A percentile compares a stretch with the other conserved stretches of the same genome.
These are phyloP conservation scores for Vanilla planifolia DNA, from an alignment of 106 monocot species.

Conservation along the genomic window DNA sequence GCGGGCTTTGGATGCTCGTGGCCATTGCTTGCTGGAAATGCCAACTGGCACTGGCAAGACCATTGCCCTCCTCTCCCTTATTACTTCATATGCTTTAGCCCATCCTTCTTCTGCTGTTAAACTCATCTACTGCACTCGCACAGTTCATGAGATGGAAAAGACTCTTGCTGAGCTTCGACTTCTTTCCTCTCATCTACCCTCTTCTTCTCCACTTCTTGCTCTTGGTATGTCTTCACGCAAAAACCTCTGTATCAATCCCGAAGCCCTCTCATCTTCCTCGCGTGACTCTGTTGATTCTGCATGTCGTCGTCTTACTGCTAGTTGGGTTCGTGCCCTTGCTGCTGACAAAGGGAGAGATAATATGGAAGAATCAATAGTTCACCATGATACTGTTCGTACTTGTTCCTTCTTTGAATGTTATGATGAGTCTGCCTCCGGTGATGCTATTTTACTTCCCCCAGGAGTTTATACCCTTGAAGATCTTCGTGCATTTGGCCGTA, in stretches of 20 bases:
- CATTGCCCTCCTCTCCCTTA: constrained; percentile 90
- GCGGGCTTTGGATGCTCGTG: constrained; percentile 84
- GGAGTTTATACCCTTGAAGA: constrained; percentile 92
- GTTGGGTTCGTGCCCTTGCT: constrained; percentile 76
- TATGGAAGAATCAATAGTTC: neutral
- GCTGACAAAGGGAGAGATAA: constrained; percentile 13
- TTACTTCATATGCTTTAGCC: constrained; percentile 62
- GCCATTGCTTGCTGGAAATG: constrained; percentile 98
- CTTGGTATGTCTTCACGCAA: constrained; percentile 88
- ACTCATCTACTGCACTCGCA: constrained; percentile 98
- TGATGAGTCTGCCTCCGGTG: constrained; percentile 39
- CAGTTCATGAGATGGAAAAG: constrained; percentile 99
- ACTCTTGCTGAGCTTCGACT: constrained; percentile 97
- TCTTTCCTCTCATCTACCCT: constrained; percentile 43
- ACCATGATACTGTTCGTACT: constrained; percentile 26
- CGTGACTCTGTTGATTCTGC: constrained; percentile 89
- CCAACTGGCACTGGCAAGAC: constrained; percentile 99
- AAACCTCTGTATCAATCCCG: constrained; percentile 88
- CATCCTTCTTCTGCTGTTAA: constrained; percentile 37
- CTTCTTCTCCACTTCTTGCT: constrained; percentile 43
- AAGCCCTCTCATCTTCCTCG: constrained; percentile 48
- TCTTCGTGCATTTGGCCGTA: constrained; percentile 49
- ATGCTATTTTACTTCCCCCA: constrained; percentile 56
- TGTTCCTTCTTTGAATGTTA: constrained; percentile 72
- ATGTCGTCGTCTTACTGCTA: constrained; percentile 88